Conservation (phyloP, 169 alveolate genomes). For the Cryptosporidium viatorum region DNA sequence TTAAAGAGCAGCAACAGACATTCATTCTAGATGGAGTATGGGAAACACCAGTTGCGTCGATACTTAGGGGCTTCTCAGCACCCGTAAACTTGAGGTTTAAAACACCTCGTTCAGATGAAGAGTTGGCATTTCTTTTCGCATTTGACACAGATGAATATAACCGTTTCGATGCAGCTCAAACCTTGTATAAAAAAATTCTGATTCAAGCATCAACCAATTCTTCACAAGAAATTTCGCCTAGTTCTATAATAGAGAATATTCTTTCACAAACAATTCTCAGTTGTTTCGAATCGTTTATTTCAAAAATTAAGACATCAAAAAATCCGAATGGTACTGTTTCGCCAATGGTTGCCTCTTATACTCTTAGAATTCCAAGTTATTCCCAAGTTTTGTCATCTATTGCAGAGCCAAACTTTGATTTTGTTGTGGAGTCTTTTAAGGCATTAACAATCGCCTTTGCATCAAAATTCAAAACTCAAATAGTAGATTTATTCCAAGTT, state of each 20-base stretch:
- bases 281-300: conserved; percentile 44
- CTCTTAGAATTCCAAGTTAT: conserved; percentile 48
- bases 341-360: conserved; percentile 57
- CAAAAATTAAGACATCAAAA: conserved; percentile 41
- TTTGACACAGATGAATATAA: conserved; percentile 90
- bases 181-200: conserved; percentile 78
- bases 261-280: conserved; percentile 37
- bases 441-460: conserved; percentile 17
- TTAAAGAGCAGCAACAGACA: conserved; percentile 83
- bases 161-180: conserved; percentile 79
- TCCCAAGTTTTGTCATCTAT: conserved; percentile 19
- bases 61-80: conserved; percentile 91
- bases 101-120: conserved; percentile 84
- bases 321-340: conserved; percentile 39
- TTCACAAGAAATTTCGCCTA: conserved; percentile 9
- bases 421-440: conserved; percentile 35
- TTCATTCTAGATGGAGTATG: conserved; percentile 81
- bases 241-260: neutral
- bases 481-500: conserved; percentile 16
- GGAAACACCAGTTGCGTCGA: conserved; percentile 88
- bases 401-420: conserved; percentile 31
- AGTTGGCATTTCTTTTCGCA: conserved; percentile 86
- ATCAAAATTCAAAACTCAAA: neutral
- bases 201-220: conserved; percentile 33
- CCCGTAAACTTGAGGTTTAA: conserved; percentile 87